These are phyloP conservation scores for Thymus quinquecostatus DNA, from an alignment of 257 asterid genomes.

Conservation along the genomic window DNA sequence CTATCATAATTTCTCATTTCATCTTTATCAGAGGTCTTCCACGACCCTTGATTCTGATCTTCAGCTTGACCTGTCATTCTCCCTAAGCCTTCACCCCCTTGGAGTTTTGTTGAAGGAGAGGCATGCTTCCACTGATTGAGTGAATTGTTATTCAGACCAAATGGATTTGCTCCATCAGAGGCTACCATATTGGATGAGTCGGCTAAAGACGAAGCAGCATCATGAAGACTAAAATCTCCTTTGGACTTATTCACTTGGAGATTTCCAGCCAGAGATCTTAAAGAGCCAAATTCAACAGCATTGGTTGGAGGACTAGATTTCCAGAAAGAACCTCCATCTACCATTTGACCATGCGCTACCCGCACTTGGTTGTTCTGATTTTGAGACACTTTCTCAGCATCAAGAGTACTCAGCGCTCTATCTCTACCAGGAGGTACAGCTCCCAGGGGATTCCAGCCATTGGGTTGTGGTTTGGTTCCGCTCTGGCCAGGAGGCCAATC, in stretches of 20 bases:
- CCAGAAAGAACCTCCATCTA: slow-evolving; percentile 48
- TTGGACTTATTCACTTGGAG: slow-evolving; percentile 37
- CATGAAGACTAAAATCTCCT: slow-evolving; percentile 48
- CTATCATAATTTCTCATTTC: slow-evolving; percentile 47
- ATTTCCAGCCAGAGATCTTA: slow-evolving; percentile 45
- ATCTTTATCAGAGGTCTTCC: slow-evolving; percentile 39
- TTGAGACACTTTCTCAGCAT: slow-evolving; percentile 46
- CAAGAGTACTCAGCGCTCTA: slow-evolving; percentile 37
- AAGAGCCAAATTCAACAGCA: slow-evolving; percentile 50
- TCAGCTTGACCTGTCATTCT: slow-evolving; percentile 47
- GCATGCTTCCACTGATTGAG: slow-evolving; percentile 67
- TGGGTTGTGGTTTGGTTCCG: slow-evolving; percentile 50
- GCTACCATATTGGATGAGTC: slow-evolving; percentile 42
- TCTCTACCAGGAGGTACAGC: slow-evolving; percentile 54
- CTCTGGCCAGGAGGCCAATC: slow-evolving; percentile 47
- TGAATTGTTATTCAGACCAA: slow-evolving; percentile 47
- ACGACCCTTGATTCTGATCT: slow-evolving; percentile 43
- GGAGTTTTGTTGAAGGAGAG: slow-evolving; percentile 43
- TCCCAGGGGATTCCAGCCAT: slow-evolving; percentile 60
- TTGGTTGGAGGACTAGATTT: slow-evolving; percentile 51
- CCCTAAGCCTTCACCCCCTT: slow-evolving; percentile 53
- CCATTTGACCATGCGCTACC: slow-evolving; percentile 52
- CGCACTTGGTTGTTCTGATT: slow-evolving; percentile 44
- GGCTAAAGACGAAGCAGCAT: slow-evolving; percentile 37
- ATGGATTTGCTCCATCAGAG: slow-evolving; percentile 52